A percentile compares a stretch with the other conserved stretches of the same genome.
Conservation (phyloP, 164 flowering plant species). For the Vitis labrusca region DNA sequence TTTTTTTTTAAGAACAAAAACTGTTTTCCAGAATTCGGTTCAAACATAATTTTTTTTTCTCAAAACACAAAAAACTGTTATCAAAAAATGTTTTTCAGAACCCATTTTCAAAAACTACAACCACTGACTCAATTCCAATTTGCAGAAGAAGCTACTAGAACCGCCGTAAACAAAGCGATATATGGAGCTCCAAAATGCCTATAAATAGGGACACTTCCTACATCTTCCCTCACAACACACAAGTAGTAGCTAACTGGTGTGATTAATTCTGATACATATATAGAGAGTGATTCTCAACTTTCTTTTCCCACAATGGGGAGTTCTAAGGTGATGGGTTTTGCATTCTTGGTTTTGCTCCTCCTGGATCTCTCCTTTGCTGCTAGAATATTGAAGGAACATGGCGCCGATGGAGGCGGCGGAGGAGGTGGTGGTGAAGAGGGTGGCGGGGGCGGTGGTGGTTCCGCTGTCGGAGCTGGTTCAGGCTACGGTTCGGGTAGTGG, state of each 20-base stretch:
- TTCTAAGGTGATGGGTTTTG: slow-evolving; percentile 17
- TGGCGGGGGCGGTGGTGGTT: slow-evolving; percentile 10
- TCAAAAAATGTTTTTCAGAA: no score
- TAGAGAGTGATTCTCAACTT: background rate
- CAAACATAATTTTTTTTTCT: no score
- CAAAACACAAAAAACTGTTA: no score
- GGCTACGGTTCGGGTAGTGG: slow-evolving; percentile 16
- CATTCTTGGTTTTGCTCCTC: slow-evolving; percentile 28
- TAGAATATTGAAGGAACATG: slow-evolving; percentile 7
- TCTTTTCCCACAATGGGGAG: slow-evolving; percentile 13
- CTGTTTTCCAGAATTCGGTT: no score
- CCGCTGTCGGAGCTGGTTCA: slow-evolving; percentile 1
- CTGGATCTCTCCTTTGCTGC: slow-evolving; percentile 29
- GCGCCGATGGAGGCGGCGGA: background rate
- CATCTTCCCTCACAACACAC: background rate
- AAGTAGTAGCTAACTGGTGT: background rate
- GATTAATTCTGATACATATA: no score
- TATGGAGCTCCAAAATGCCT: background rate
- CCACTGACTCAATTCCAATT: slow-evolving; percentile 7
- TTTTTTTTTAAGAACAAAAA: no score
- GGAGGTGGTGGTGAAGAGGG: slow-evolving; percentile 19
- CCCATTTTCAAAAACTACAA: no score
- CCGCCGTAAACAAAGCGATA: background rate
- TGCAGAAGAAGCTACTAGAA: slow-evolving; percentile 13
- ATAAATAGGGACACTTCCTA: slow-evolving; percentile 14